Base-by-base conservation (phyloP, 2,329 filamentous ascomycete species). In the Didymella lethalis region DNA sequence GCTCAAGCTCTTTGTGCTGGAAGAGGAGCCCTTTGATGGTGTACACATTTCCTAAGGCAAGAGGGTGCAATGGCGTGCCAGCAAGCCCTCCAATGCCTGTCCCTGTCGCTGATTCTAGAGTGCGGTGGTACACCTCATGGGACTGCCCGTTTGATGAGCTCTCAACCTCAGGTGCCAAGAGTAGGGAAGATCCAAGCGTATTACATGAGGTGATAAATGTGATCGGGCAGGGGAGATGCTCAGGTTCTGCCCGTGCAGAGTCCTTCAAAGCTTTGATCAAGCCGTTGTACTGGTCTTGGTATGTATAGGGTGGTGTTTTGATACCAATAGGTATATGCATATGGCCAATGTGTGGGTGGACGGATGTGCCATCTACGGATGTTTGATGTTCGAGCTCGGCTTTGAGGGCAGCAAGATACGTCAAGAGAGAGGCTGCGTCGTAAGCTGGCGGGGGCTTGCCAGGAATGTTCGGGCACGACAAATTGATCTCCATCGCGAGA, bases 281-380 rank as follows among this genome's bases (percentile, higher is more conserved):
- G 18, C 79, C 80, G 0, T 79, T 71, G 70, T 89, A 93, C 69
- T 93, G 87, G 0, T 82, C 85, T 0, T 83, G 77, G 69, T 92
- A 86, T 0, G 90, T 93, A 67, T 92, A 93, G 0, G 91, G 91
- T 5, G 91, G 90, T 0, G 86, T 88, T 71, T 94, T 94, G 63
- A 93, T 80, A 0, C 90, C 91, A 43, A 86, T 78, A 0, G 80
- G 78, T 0, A 87, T 70, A 26, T 59, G 64, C 0, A 53, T 48
- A 3, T 60, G 62, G 7, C 64, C 60, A 18, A 40, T 44, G 43
- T 59, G 51, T 26, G 56, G 56, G 18, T 47, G 51, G 20, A 29
- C 26, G 36, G 50, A 49, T 32, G 48, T 53, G n/a, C 45, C 57
- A 34, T 56, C 57, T 11, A 32, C 26, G 7, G 23, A 16, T 48